These are phyloP conservation scores for Candida railenensis DNA, from an alignment of 805 yeast species.

Conservation along the genomic window DNA sequence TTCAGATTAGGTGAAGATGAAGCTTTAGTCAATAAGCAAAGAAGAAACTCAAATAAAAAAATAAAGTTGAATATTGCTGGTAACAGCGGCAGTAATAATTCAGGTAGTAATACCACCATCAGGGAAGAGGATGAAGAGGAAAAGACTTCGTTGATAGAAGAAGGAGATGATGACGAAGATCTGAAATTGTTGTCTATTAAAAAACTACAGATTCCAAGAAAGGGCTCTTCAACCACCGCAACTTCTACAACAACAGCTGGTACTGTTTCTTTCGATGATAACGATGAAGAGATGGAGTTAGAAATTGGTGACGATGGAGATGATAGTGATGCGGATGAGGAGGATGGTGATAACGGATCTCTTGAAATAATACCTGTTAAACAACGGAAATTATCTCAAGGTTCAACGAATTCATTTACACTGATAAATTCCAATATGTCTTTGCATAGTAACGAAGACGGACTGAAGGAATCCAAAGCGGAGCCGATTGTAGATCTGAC, in stretches of 20 bases:
- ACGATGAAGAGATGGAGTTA: slow-evolving; percentile 15
- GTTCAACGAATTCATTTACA: slow-evolving; percentile 33
- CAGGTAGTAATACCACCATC: not conserved
- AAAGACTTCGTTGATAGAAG: not conserved
- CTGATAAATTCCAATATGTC: slow-evolving; percentile 31
- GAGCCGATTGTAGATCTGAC: slow-evolving; percentile 74
- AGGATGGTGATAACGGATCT: slow-evolving; percentile 18
- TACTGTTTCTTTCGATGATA: slow-evolving; percentile 18
- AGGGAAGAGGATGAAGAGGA: slow-evolving; percentile 13
- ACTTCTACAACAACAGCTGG: slow-evolving; percentile 13
- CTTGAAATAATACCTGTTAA: slow-evolving; percentile 23
- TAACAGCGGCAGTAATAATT: not conserved
- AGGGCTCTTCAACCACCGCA: slow-evolving; percentile 2
- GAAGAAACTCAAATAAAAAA: slow-evolving; percentile 18
- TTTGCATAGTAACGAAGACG: slow-evolving; percentile 22
- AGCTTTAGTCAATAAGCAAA: slow-evolving; percentile 37
- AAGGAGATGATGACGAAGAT: slow-evolving; percentile 12
- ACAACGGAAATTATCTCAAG: slow-evolving; percentile 38
- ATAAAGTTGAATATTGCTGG: slow-evolving; percentile 4
- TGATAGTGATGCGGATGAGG: slow-evolving; percentile 26
- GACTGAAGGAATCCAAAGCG: slow-evolving; percentile 16
- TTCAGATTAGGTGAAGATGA: slow-evolving; percentile 67
- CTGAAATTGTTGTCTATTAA: not conserved
- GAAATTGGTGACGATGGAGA: slow-evolving; percentile 30
- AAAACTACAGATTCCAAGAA: not conserved